Base-by-base conservation (phyloP, 75 land plant species). In the Larix kaempferi region DNA sequence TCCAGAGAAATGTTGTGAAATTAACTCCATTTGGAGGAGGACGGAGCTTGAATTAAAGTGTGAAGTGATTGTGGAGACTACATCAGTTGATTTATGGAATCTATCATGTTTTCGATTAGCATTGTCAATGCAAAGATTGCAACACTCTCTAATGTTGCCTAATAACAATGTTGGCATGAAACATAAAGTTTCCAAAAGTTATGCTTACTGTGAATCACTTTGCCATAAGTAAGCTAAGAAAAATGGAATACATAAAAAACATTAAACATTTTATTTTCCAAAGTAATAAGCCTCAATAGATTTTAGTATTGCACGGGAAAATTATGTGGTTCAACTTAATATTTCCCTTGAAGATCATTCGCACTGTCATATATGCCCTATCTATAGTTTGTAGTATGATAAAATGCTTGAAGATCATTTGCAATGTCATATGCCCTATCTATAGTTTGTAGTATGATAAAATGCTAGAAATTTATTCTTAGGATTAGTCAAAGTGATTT, bases 1-100 rank as follows among this genome's bases (percentile, higher is more conserved):
- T 82, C 39, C 81, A 83, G 8, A 82, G 85, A 56, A 86, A 86
- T 79, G 87, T 85, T 29, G 85, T 82, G 3, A 83, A 86, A 78
- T 79, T 86, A 35, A 79, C 85, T 26, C 87, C 87, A 41, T 14
- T 33, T 54, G 87, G 85, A 56, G 87, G 85, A 86, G 61, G 19
- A 58, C 83, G 35, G 85, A 86, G 33, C 78, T 86, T 58, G 56
- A 67, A 41, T 49, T 83, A 16, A 59, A 66, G 67, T 83, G 85
- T 61, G 82, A 83, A 59, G 84, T n/a, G n/a, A n/a, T n/a, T n/a
- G n/a, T n/a, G n/a, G n/a, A n/a, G n/a, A n/a, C n/a, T n/a, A n/a
- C n/a, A n/a, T n/a, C n/a, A n/a, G n/a, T n/a, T n/a, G n/a, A n/a
- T n/a, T n/a, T n/a, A n/a, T n/a, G n/a, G n/a, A n/a, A n/a, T n/a